Conservation (phyloP, 495 filamentous ascomycete genomes). For the Achaetomiella virescens region DNA sequence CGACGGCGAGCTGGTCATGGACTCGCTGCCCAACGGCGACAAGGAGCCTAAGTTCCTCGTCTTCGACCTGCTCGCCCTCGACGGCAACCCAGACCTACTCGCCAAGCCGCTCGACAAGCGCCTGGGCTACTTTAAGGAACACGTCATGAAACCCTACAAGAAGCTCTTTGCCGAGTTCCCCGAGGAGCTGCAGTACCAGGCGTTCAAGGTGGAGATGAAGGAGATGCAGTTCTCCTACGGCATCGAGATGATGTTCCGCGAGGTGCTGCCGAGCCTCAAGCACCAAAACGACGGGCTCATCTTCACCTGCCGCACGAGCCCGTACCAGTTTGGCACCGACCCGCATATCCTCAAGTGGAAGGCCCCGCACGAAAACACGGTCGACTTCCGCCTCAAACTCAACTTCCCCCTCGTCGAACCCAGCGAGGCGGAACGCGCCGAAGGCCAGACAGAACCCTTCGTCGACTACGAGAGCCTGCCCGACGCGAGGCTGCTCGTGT, state of each 20-base stretch:
- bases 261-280: conserved; percentile 72
- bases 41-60: conserved; percentile 74
- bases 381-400: conserved; percentile 80
- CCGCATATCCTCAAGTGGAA: conserved; percentile 96
- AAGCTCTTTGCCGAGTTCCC: conserved; percentile 62
- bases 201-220: conserved; percentile 80
- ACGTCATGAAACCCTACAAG: conserved; percentile 73
- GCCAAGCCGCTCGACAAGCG: conserved; percentile 75
- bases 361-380: conserved; percentile 80
- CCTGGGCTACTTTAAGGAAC: conserved; percentile 74
- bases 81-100: conserved; percentile 67
- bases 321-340: conserved; percentile 87
- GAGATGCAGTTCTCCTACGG: conserved; percentile 81
- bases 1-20: conserved; percentile 89
- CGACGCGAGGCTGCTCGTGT: conserved; percentile 41
- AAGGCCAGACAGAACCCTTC: conserved; percentile 51
- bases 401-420: conserved; percentile 69
- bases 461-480: conserved; percentile 51
- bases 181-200: conserved; percentile 60
- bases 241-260: conserved; percentile 82
- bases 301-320: conserved; percentile 82
- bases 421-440: conserved; percentile 57
- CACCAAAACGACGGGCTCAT: conserved; percentile 96
- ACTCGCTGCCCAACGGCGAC: conserved; percentile 55
- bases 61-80: conserved; percentile 85